phyloP scores from a whole-genome alignment of 805 yeast genomes.

The Wickerhamomyces bisporus region DNA sequence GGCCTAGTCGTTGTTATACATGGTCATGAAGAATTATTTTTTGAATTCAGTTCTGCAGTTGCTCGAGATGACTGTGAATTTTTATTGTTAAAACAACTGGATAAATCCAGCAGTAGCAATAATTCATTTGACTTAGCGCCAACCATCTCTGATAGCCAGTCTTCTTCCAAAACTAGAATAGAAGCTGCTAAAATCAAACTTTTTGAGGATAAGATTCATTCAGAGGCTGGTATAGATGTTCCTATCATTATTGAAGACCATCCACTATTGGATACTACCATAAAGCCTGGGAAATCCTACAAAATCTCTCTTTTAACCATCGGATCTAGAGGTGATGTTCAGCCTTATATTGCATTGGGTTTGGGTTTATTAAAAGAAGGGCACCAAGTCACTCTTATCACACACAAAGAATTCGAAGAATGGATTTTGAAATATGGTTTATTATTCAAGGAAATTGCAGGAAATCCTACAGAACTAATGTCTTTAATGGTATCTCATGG shows the following conservation, averaged over 20 bases:
- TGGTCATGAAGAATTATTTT: constrained; percentile 71
- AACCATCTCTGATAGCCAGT: constrained; percentile 11
- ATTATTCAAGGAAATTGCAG: constrained; percentile 72
- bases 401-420: constrained; percentile 74
- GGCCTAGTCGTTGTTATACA: constrained; percentile 66
- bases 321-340: constrained; percentile 96
- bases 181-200: constrained; percentile 58
- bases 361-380: constrained; percentile 77
- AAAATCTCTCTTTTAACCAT: constrained; percentile 74
- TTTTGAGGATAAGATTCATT: constrained; percentile 61
- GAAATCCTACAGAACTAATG: constrained; percentile 91
- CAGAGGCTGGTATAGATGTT: constrained; percentile 55
- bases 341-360: constrained; percentile 90
- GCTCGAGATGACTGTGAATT: constrained; percentile 71
- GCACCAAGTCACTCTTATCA: constrained; percentile 77
- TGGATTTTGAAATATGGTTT: constrained; percentile 71
- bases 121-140: constrained; percentile 4
- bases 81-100: constrained; percentile 47
- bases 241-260: constrained; percentile 68
- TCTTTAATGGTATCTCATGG: constrained; percentile 89
- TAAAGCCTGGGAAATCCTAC: constrained; percentile 49
- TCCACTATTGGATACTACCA: constrained; percentile 45
- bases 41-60: constrained; percentile 64
- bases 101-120: constrained; percentile 27
- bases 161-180: constrained; percentile 22